These are phyloP conservation scores for Colletotrichum paranaense DNA, from an alignment of 2,329 filamentous ascomycete genomes.

Conservation along the genomic window DNA sequence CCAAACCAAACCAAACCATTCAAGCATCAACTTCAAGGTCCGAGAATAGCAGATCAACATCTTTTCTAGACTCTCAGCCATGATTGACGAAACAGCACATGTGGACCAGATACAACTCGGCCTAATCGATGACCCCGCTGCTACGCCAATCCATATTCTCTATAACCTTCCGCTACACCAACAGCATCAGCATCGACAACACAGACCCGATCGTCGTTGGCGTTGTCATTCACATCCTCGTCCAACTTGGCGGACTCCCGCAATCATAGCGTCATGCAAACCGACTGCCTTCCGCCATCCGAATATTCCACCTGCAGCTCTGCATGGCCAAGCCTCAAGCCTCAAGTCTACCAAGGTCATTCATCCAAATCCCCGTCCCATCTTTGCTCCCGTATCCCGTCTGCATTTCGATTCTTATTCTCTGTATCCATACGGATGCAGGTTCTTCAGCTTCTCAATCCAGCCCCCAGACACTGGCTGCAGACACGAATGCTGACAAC, in stretches of 20 bases:
- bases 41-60: not conserved
- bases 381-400: conserved; percentile 19
- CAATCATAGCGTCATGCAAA: conserved; percentile 28
- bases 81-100: conserved; percentile 1
- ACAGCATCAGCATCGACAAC: conserved; percentile 17
- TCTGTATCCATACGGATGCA: too few relatives aligned
- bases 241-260: conserved; percentile 18
- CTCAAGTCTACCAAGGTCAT: not conserved
- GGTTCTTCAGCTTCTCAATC: conserved; percentile 1
- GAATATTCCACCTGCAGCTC: conserved; percentile 7
- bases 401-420: not conserved
- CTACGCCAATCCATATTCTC: not conserved
- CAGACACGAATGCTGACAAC: not conserved
- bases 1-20: not conserved
- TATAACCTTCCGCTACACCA: conserved; percentile 4
- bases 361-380: conserved; percentile 4
- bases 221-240: not conserved
- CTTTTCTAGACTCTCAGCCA: not conserved
- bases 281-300: conserved; percentile 15
- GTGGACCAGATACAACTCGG: conserved; percentile 9
- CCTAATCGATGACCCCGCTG: not conserved
- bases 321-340: not conserved
- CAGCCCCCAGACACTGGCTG: not conserved
- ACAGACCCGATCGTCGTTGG: conserved; percentile 22
- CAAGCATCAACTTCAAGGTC: not conserved